These are phyloP conservation scores for Baorangia bicolor DNA, from an alignment of 768 basidiomycete species.

Conservation along the genomic window DNA sequence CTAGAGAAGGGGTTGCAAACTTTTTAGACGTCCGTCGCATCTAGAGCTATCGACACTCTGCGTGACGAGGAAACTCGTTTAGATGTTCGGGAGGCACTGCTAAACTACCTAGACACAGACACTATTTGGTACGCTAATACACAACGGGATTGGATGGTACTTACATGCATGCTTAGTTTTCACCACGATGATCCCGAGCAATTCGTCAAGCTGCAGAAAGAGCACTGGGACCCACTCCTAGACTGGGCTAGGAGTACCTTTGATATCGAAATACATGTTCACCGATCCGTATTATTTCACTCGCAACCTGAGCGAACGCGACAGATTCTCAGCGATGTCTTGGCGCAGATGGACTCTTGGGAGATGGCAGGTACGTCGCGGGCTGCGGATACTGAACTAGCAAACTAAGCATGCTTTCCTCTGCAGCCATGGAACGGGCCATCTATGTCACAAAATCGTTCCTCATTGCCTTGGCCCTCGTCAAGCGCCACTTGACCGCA, in stretches of 20 bases:
- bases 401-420: not conserved
- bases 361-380: conserved; percentile 77
- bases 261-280: conserved; percentile 63
- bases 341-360: conserved; percentile 74
- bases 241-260: conserved; percentile 73
- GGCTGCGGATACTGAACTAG: not conserved
- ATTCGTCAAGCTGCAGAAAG: conserved; percentile 72
- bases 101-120: conserved; percentile 92
- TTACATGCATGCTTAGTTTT: conserved; percentile 52
- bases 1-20: conserved; percentile 7
- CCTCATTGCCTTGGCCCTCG: conserved; percentile 81
- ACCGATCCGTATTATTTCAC: conserved; percentile 68
- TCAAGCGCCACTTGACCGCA: conserved; percentile 69
- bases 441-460: conserved; percentile 91
- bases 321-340: conserved; percentile 51
- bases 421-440: conserved; percentile 83
- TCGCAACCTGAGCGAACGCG: conserved; percentile 71
- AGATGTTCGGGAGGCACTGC: conserved; percentile 64
- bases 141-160: not conserved
- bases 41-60: conserved; percentile 86
- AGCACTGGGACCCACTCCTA: conserved; percentile 88
- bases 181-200: conserved; percentile 74
- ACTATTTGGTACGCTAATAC: conserved; percentile 69
- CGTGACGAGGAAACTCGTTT: conserved; percentile 50
- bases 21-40: conserved; percentile 80